Base-by-base conservation (phyloP, 768 basidiomycete genomes). In the Paxillus rubicundulus region DNA sequence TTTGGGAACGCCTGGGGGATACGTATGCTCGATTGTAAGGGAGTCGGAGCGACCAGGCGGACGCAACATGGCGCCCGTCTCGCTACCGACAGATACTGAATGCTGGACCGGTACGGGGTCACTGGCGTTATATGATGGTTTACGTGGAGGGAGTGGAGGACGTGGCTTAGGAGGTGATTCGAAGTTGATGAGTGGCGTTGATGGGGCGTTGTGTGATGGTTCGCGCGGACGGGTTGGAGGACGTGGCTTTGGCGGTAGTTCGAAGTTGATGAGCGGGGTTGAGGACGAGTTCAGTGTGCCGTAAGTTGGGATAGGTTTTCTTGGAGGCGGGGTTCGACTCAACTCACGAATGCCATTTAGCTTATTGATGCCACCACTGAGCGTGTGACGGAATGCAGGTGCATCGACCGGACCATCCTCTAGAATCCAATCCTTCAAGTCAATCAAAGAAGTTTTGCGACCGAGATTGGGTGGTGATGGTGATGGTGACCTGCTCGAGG, bases 391-490 rank as follows among this genome's bases (percentile, higher is more conserved):
- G 41, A 49, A 32, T 9, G 47, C 18, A n/a, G 52, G 55, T 3
- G 39, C 48, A n/a, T 59, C 58, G 5, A 70, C 65, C 20, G 78
- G 75, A 9, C 79, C 82, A 56, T 85, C 82, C 44, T 85, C 86
- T 49, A 86, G 72, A 48, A 86, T 78, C 86, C 86, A 88, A 66
- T 89, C 87, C 52, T 78, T 79, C 52, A 89, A 74, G 69, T 89
- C 86, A 57, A 87, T 80, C 47, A 87, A 72, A 33, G 87, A 87
- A 0, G 82, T 73, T 62, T 79, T 84, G 32, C 77, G 72, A 40
- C 57, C 54, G 28, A 72, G 53, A 34, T 57, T 61, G 10, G 76
- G 74, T 0, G 80, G 77, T 0, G 82, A 80, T 4, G 79, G 74
- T 2, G 82, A 80, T 32, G 57, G 56, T 37, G 69, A 70, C 43